phyloP scores from a whole-genome alignment of 331 rosid genomes.

The Telfairia occidentalis region DNA sequence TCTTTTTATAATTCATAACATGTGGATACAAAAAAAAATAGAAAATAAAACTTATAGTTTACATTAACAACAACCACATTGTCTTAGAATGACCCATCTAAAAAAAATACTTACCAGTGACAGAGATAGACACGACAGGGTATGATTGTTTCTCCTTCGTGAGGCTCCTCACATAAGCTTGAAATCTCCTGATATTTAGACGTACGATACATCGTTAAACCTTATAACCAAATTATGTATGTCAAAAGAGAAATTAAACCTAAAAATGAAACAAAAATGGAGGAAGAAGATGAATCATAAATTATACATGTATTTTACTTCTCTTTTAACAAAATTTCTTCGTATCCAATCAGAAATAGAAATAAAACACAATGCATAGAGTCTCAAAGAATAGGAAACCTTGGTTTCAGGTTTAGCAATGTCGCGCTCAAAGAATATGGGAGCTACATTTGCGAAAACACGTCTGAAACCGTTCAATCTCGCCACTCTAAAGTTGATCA shows the following conservation, averaged over 20 bases:
- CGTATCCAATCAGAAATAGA: neutral
- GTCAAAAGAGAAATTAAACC: neutral
- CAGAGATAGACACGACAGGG: too few relatives aligned
- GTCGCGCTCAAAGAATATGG: conserved; percentile 85
- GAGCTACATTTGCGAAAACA: conserved; percentile 70
- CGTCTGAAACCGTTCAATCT: conserved; percentile 63
- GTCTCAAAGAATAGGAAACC: conserved; percentile 27
- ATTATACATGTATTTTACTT: neutral
- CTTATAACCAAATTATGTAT: neutral
- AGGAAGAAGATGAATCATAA: neutral
- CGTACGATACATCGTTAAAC: neutral
- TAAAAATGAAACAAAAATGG: neutral
- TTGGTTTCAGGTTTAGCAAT: conserved; percentile 83
- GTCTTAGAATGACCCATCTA: too few relatives aligned
- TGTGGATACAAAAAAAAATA: too few relatives aligned
- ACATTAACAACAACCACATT: too few relatives aligned
- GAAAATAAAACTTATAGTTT: too few relatives aligned
- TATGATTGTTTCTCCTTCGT: conserved; percentile 65
- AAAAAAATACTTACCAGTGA: too few relatives aligned
- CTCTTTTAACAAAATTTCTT: conserved; percentile 8
- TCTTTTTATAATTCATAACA: too few relatives aligned
- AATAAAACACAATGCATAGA: neutral
- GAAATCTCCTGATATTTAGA: conserved; percentile 60
- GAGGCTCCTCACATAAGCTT: conserved; percentile 82
- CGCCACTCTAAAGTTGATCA: conserved; percentile 59